Evolutionary conservation across 2,329 filamentous ascomycete genomes (phyloP), one percentile per base, ranked within the genome.

Genomic region (Cercospora janseana): DNA sequence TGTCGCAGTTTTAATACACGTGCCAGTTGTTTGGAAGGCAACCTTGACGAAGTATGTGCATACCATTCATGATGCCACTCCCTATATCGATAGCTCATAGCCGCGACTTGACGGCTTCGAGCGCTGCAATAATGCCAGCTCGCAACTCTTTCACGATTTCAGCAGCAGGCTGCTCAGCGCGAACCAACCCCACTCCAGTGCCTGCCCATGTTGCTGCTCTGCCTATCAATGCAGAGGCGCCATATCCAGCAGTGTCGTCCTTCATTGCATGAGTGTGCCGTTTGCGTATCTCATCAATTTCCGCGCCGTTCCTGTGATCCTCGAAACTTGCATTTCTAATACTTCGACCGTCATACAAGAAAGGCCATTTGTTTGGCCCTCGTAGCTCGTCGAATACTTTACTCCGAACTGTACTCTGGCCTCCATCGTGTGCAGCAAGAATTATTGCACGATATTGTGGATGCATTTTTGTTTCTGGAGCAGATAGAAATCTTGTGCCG

Each of bases 141-240:
- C 75, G 68, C 4, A 75, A 64, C 43, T 76, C 72, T 32, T 64
- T 63, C 6, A 81, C 73, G 60, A 85, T 81, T 6, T 78, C 73
- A 8, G 63, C 71, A 2, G 79, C 81, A 6, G 68, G 59, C 56
- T 72, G 70, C 2, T 79, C 69, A 42, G 73, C 65, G 37, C 65
- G 76, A 1, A 85, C 72, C 54, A 85, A 65, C 0, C 82, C 82
- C 13, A 85, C 76, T 0, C 74, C 51, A 28, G 51, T 54, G 18
- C 49, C 82, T 4, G 79, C 81, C 71, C 83, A 85, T 8, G 79
- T 79, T 4, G 79, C 81, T 69, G 83, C 70, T 56, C 81, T 73
- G 3, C 75, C 79, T 16, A 73, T 63, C 0, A 66, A 67, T 13
- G 78, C 79, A 37, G 60, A 53, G 1, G 40, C 47, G 72, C 77